Conservation (phyloP, 805 yeast genomes). For the Barnettozyma populi region DNA sequence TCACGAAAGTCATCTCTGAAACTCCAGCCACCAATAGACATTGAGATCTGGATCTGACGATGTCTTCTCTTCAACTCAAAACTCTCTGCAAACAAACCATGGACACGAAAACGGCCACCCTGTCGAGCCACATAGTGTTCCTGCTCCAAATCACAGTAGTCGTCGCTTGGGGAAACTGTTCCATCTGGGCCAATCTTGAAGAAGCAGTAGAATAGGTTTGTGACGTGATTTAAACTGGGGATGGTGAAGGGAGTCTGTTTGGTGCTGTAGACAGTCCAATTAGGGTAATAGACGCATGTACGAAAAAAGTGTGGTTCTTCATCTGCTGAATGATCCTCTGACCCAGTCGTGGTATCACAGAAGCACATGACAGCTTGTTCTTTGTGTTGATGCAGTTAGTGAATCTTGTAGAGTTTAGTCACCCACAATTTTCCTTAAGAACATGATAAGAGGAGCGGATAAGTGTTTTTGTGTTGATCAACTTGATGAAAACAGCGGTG, state of each 20-base stretch:
- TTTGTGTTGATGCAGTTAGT: background rate
- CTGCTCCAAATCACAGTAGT: conserved; percentile 57
- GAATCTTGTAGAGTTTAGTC: background rate
- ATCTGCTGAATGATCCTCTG: background rate
- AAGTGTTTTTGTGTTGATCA: background rate
- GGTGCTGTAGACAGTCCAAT: conserved; percentile 66
- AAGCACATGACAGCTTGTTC: background rate
- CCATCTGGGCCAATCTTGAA: conserved; percentile 57
- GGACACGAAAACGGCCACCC: background rate
- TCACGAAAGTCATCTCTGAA: conserved; percentile 38
- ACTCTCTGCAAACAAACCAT: conserved; percentile 48
- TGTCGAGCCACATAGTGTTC: conserved; percentile 4
- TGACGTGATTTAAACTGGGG: conserved; percentile 42
- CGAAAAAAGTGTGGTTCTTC: background rate
- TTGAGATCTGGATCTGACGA: conserved; percentile 45
- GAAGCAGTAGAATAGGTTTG: conserved; percentile 79
- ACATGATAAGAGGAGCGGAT: background rate
- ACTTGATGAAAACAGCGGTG: background rate
- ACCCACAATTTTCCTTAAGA: too few relatives aligned
- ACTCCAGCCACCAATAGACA: conserved; percentile 87
- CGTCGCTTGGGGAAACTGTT: conserved; percentile 48
- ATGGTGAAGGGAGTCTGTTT: conserved; percentile 56
- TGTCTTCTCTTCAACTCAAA: conserved; percentile 38
- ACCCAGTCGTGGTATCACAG: background rate
- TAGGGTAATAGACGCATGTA: conserved; percentile 41